Evolutionary conservation across 2,329 filamentous ascomycete genomes (phyloP).

Genomic region (Talaromyces funiculosus): DNA sequence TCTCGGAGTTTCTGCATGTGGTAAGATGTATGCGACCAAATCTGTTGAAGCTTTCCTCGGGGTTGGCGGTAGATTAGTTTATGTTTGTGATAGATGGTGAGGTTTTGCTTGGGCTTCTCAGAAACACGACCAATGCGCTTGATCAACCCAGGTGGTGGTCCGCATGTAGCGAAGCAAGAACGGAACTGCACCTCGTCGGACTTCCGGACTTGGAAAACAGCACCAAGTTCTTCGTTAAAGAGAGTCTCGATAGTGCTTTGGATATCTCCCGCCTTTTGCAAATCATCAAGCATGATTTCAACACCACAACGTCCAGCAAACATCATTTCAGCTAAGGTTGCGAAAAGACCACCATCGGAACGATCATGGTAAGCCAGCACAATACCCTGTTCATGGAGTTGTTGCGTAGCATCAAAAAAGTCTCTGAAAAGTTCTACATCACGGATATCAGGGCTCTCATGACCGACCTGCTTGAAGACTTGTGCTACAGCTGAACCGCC

Average conservation of each 20-base stretch:
- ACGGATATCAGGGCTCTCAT: slow-evolving; percentile 79
- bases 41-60: slow-evolving; percentile 71
- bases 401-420: slow-evolving; percentile 80
- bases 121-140: slow-evolving; percentile 77
- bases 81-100: slow-evolving; percentile 68
- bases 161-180: slow-evolving; percentile 84
- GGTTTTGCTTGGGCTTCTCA: slow-evolving; percentile 61
- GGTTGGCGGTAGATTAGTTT: slow-evolving; percentile 63
- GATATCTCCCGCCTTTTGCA: slow-evolving; percentile 54
- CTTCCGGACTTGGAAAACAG: slow-evolving; percentile 90
- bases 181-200: slow-evolving; percentile 79
- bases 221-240: slow-evolving; percentile 95
- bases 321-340: slow-evolving; percentile 93
- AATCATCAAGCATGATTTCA: slow-evolving; percentile 73
- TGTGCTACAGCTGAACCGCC: slow-evolving; percentile 91
- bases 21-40: slow-evolving; percentile 83
- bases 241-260: slow-evolving; percentile 67
- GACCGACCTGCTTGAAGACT: slow-evolving; percentile 76
- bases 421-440: slow-evolving; percentile 76
- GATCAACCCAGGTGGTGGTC: slow-evolving; percentile 73
- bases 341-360: slow-evolving; percentile 87
- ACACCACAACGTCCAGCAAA: slow-evolving; percentile 89
- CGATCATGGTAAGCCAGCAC: slow-evolving; percentile 93
- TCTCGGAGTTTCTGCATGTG: slow-evolving; percentile 88
- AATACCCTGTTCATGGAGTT: slow-evolving; percentile 60